Evolutionary conservation across 1,284 basidiomycete species (phyloP), one percentile per base, ranked within the genome.

Genomic region (Malassezia slooffiae): DNA sequence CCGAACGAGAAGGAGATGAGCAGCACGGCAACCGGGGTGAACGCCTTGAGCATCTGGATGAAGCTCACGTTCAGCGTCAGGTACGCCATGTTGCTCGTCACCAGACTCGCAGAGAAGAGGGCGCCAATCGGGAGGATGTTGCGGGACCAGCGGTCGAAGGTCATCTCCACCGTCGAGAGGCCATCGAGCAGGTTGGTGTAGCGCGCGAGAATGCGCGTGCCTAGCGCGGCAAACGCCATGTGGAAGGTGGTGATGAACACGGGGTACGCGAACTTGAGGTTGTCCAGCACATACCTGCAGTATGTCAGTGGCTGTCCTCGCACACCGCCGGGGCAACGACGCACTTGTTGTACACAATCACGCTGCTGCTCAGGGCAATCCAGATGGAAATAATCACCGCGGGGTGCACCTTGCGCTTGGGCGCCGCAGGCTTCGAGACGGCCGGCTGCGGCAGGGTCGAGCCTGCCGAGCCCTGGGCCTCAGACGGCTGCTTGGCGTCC

Each of bases 21-120:
- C 24, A 96, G 79, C 59, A 96, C 93, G 1, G 89, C 86, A 12
- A 95, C 90, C 0, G 90, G 88, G n/a, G 78, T 85, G 74, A 96
- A 96, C 7, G 90, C 91, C 79, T 93, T 93, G 74, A 95, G 82
- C 90, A 96, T 96, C 71, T 95, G 90, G 57, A 95, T 93, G 72
- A 90, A 95, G 1, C 85, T 80, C 22, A 95, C 85, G 52, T 80
- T 82, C 43, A 96, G 79, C 52, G 87, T 82, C 26, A 95, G 80
- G 71, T 95, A 95, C 12, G 90, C 88, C 43, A 85, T 89, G 74
- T 95, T 95, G 72, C 82, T 85, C 44, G 91, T 76, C 60, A 95
- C 88, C 49, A 95, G 79, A 54, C 82, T 87, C 19, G 81, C 88
- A 16, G 83, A 85, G 76, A 96, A 93, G 52, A 96, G 79, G 27